phyloP scores from a whole-genome alignment of 169 alveolate species.

The Theileria luwenshuni region DNA sequence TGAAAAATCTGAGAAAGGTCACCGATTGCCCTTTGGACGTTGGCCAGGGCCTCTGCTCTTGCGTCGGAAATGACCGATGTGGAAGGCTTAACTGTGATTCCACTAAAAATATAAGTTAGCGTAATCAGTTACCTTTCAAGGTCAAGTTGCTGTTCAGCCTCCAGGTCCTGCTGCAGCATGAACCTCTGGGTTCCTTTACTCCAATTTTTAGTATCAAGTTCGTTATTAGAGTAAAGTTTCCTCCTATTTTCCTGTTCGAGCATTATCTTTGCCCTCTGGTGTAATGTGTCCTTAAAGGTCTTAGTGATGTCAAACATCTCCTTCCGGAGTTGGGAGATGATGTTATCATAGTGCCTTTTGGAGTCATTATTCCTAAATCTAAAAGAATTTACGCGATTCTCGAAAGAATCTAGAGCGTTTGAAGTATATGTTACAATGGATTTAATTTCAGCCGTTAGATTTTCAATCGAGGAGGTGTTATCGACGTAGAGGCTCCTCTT shows the following conservation, averaged over 20 bases:
- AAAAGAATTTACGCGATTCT: not conserved
- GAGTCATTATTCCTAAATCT: constrained; percentile 45
- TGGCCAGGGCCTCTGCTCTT: constrained; percentile 74
- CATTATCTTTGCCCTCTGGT: constrained; percentile 75
- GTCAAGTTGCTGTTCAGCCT: constrained; percentile 62
- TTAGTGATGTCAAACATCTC: constrained; percentile 63
- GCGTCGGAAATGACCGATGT: constrained; percentile 59
- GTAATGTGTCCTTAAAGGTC: constrained; percentile 71
- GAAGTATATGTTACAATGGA: constrained; percentile 40
- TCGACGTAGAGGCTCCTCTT: constrained; percentile 65
- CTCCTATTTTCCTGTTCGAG: constrained; percentile 74
- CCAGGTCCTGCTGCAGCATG: constrained; percentile 49
- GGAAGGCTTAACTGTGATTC: constrained; percentile 42
- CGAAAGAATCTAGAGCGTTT: constrained; percentile 44
- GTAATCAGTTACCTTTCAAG: constrained; percentile 55
- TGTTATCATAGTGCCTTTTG: constrained; percentile 47
- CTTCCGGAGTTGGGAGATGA: constrained; percentile 48
- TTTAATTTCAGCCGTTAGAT: constrained; percentile 56
- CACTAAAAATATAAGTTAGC: constrained; percentile 25
- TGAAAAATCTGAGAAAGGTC: constrained; percentile 79
- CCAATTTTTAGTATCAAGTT: constrained; percentile 21
- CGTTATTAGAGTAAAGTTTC: constrained; percentile 69
- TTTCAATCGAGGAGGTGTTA: constrained; percentile 52
- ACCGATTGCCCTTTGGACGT: constrained; percentile 77
- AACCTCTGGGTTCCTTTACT: constrained; percentile 35